Conservation (phyloP, 345 rosid genomes). For the Salix purpurea region DNA sequence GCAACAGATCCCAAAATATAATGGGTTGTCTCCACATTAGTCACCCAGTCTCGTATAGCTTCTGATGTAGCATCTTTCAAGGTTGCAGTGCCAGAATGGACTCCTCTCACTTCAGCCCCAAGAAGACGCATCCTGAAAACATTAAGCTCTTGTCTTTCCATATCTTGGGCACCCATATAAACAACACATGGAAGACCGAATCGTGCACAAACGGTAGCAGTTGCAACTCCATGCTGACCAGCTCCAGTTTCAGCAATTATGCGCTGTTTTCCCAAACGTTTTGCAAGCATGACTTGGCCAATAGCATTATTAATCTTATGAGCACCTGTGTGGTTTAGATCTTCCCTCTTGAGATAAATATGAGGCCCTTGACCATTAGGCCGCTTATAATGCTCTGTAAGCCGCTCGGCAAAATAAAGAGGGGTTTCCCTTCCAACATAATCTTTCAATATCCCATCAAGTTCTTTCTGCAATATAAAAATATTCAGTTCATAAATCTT, state of each 20-base stretch:
- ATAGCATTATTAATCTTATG: slow-evolving; percentile 90
- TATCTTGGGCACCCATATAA: slow-evolving; percentile 94
- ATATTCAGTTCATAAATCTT: neutral
- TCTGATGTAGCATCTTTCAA: slow-evolving; percentile 37
- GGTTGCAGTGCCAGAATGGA: slow-evolving; percentile 26
- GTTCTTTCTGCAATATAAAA: slow-evolving; percentile 49
- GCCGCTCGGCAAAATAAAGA: slow-evolving; percentile 84
- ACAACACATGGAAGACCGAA: slow-evolving; percentile 73
- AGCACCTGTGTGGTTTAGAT: slow-evolving; percentile 90
- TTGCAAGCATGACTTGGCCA: slow-evolving; percentile 86
- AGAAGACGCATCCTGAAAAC: slow-evolving; percentile 92
- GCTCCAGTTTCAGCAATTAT: slow-evolving; percentile 97
- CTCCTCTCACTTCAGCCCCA: slow-evolving; percentile 69
- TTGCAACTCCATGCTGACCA: slow-evolving; percentile 96
- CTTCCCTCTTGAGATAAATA: slow-evolving; percentile 92
- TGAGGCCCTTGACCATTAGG: slow-evolving; percentile 78
- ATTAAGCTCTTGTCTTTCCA: slow-evolving; percentile 90
- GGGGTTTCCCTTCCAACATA: slow-evolving; percentile 93
- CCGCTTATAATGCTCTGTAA: slow-evolving; percentile 69
- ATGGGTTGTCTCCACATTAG: slow-evolving; percentile 91
- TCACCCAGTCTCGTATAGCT: slow-evolving; percentile 85
- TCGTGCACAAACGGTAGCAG: slow-evolving; percentile 90
- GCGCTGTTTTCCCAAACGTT: slow-evolving; percentile 73
- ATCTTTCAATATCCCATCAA: slow-evolving; percentile 75
- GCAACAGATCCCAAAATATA: slow-evolving; percentile 93